phyloP scores from a whole-genome alignment of 2,329 filamentous ascomycete genomes.

The Cercospora sp. region DNA sequence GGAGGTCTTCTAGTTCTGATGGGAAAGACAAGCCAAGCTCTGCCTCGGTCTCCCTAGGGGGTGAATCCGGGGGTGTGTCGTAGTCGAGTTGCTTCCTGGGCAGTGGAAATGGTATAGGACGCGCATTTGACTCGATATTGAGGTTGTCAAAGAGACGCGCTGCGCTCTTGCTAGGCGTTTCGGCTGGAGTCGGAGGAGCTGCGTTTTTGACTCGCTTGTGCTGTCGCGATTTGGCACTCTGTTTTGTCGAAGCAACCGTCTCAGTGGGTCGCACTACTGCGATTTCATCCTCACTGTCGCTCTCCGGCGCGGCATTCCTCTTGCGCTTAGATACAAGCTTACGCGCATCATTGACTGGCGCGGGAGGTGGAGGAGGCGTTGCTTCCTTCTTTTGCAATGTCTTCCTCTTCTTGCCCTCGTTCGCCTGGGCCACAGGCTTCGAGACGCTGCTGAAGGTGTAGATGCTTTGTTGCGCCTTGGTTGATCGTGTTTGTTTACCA shows the following conservation, averaged over 20 bases:
- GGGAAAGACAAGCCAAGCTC: conserved; percentile 38
- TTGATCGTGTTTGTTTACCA: conserved; percentile 31
- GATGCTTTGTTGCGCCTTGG: conserved; percentile 28
- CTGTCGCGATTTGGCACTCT: conserved; percentile 6
- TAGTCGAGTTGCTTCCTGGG: conserved; percentile 25
- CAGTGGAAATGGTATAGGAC: conserved; percentile 27
- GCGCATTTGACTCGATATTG: conserved; percentile 30
- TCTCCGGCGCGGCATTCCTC: conserved; percentile 27
- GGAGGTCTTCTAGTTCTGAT: conserved; percentile 45
- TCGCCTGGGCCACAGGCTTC: conserved; percentile 21
- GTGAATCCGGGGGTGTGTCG: conserved; percentile 39
- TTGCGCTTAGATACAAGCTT: conserved; percentile 31
- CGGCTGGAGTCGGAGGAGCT: conserved; percentile 33
- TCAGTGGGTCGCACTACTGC: conserved; percentile 10
- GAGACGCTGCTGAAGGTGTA: conserved; percentile 27
- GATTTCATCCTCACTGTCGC: conserved; percentile 29
- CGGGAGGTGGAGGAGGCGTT: conserved; percentile 20
- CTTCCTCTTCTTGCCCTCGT: conserved; percentile 30
- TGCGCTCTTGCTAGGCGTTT: conserved; percentile 40
- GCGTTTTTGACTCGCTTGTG: conserved; percentile 38
- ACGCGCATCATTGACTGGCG: conserved; percentile 6
- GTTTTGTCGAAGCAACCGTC: not conserved
- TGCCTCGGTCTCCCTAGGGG: conserved; percentile 19
- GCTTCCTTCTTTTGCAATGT: conserved; percentile 21
- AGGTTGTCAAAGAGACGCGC: conserved; percentile 39